Percentiles rank a stretch among this genome's conserved stretches.
These are phyloP conservation scores for Lecanosticta acicola DNA, from an alignment of 2,329 filamentous ascomycete genomes.

Conservation along the genomic window DNA sequence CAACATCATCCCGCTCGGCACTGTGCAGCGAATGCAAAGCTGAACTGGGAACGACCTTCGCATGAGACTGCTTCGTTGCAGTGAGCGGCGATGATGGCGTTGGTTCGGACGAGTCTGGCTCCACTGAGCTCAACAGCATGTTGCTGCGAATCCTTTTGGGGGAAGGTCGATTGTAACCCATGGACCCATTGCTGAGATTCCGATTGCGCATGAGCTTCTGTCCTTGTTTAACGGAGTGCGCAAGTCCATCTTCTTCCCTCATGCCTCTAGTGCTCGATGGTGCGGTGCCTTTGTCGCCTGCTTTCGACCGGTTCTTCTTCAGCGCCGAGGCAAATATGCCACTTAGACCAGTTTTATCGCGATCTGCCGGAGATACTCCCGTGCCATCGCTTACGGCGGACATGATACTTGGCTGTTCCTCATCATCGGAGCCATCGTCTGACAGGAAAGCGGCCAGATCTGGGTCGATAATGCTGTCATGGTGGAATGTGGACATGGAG, in stretches of 20 bases:
- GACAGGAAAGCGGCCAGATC: conserved; percentile 94
- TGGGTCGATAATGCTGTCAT: conserved; percentile 97
- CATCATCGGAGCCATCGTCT: conserved; percentile 80
- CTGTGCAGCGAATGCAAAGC: conserved; percentile 71
- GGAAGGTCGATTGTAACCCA: conserved; percentile 63
- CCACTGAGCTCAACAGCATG: conserved; percentile 45
- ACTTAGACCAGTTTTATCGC: conserved; percentile 67
- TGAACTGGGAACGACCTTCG: conserved; percentile 61
- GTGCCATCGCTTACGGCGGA: conserved; percentile 59
- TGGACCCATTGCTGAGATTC: conserved; percentile 79
- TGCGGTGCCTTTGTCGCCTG: conserved; percentile 67
- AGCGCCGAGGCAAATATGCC: conserved; percentile 62
- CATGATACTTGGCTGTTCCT: conserved; percentile 83
- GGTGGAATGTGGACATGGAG: conserved; percentile 85
- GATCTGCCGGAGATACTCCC: conserved; percentile 52
- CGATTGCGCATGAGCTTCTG: conserved; percentile 64
- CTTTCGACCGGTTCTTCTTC: conserved; percentile 66
- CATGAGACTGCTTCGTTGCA: conserved; percentile 12
- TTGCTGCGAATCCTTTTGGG: conserved; percentile 58
- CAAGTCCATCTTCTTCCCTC: conserved; percentile 59
- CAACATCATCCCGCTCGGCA: conserved; percentile 50
- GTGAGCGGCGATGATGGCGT: conserved; percentile 15
- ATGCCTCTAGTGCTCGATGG: conserved; percentile 56
- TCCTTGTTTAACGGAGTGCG: conserved; percentile 58
- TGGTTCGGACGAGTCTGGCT: conserved; percentile 15